Percentiles rank a stretch among this genome's conserved stretches.
Evolutionary conservation across 2,329 filamentous ascomycete species (phyloP).

Genomic region (Phoma herbarum): DNA sequence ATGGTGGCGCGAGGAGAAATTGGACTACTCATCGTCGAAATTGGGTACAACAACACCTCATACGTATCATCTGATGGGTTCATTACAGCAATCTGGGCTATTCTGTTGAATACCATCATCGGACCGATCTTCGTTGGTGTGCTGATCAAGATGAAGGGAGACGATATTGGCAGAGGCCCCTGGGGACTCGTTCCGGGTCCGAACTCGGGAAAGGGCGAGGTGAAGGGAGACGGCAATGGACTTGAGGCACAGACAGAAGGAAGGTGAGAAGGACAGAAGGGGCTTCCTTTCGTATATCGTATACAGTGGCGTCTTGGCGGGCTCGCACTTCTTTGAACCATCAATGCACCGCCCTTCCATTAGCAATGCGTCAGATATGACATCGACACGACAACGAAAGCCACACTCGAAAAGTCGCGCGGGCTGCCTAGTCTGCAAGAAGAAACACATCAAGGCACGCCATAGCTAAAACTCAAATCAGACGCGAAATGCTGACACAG

Average conservation of each 20-base stretch:
- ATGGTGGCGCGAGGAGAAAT: conserved; percentile 44
- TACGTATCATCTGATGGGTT: conserved; percentile 37
- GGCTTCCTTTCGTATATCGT: neutral
- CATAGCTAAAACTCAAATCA: neutral
- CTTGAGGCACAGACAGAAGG: neutral
- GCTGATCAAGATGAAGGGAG: conserved; percentile 33
- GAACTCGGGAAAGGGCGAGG: neutral
- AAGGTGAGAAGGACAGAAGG: neutral
- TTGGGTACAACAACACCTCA: conserved; percentile 39
- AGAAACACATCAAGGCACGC: neutral
- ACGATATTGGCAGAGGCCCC: conserved; percentile 18
- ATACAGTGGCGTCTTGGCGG: neutral
- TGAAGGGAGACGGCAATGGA: neutral
- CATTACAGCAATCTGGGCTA: conserved; percentile 39
- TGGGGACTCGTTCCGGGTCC: conserved; percentile 23
- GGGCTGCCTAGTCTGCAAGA: neutral
- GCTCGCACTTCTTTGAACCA: neutral
- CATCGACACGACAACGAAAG: neutral
- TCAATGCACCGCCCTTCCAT: neutral
- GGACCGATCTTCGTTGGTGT: conserved; percentile 36
- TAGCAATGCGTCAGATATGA: neutral
- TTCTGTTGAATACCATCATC: conserved; percentile 36
- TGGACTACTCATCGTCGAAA: conserved; percentile 40
- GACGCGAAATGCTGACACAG: neutral
- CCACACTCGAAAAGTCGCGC: neutral